These are phyloP conservation scores for Cucurbita ficifolia DNA, from an alignment of 306 rosid species.

Conservation along the genomic window DNA sequence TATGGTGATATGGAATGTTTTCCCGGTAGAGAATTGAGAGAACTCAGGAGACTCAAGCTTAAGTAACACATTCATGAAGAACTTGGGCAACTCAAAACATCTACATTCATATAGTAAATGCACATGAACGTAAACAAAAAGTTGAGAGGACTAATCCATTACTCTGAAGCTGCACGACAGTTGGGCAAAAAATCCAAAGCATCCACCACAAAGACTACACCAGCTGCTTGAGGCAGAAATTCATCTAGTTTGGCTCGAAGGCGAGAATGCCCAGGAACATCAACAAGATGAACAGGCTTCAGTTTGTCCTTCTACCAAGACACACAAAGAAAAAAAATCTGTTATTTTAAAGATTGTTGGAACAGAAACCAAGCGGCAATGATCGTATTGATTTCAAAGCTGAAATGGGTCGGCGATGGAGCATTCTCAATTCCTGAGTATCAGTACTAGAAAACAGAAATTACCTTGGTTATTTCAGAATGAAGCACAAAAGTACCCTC, in stretches of 20 bases:
- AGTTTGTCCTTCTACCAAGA: constrained; percentile 50
- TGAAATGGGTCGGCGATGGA: not conserved
- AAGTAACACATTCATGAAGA: not conserved
- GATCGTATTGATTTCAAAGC: not conserved
- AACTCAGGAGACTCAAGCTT: not conserved
- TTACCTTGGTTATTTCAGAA: constrained; percentile 60
- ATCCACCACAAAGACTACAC: constrained; percentile 71
- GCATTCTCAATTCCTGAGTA: not conserved
- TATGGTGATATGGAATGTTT: not conserved
- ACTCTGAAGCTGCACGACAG: constrained; percentile 84
- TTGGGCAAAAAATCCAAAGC: constrained; percentile 77
- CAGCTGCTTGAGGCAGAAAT: constrained; percentile 76
- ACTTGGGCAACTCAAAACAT: not conserved
- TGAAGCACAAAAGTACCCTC: constrained; percentile 76
- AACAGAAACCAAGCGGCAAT: not conserved
- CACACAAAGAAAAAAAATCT: not conserved
- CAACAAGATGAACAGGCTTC: constrained; percentile 70
- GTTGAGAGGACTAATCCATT: constrained; percentile 9
- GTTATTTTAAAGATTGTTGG: not conserved
- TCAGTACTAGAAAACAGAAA: not conserved
- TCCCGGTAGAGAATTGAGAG: not conserved
- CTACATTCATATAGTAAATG: not conserved
- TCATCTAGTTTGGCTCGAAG: constrained; percentile 83
- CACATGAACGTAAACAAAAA: not conserved
- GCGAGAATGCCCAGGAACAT: constrained; percentile 94